Conservation (phyloP, 2,329 filamentous ascomycete genomes). For the Fusarium sp. region DNA sequence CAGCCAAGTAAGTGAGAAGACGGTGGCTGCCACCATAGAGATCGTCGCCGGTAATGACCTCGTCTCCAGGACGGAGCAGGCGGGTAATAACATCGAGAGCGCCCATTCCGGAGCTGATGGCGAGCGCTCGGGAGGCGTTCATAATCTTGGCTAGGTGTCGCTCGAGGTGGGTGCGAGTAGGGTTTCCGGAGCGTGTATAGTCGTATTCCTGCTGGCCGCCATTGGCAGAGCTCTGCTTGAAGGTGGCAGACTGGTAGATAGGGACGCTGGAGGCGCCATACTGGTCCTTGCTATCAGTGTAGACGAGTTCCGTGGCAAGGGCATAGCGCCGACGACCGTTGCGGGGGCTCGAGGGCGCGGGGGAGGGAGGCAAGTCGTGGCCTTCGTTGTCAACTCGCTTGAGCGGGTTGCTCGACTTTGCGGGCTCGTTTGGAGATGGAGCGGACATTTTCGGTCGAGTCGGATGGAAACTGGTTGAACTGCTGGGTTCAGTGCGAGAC, state of each 20-base stretch:
- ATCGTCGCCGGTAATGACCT: constrained; percentile 97
- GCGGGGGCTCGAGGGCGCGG: constrained; percentile 89
- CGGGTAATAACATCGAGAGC: constrained; percentile 96
- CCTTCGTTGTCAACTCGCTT: constrained; percentile 82
- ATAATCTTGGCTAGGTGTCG: constrained; percentile 98
- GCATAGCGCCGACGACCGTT: constrained; percentile 87
- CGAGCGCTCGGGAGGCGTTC: constrained; percentile 90
- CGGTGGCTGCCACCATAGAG: constrained; percentile 96
- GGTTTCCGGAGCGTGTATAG: constrained; percentile 97
- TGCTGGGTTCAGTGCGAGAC: not conserved
- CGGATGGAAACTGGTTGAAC: not conserved
- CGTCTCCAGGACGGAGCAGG: constrained; percentile 89
- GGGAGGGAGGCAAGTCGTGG: constrained; percentile 88
- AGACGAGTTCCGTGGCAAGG: constrained; percentile 94
- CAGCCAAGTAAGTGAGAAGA: constrained; percentile 89
- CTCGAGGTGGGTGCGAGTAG: constrained; percentile 94
- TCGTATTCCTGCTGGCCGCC: constrained; percentile 92
- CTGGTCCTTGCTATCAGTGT: constrained; percentile 95
- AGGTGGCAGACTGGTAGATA: constrained; percentile 98
- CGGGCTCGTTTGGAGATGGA: constrained; percentile 41
- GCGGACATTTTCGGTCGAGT: constrained; percentile 32
- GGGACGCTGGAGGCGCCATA: constrained; percentile 96
- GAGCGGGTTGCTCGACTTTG: constrained; percentile 52
- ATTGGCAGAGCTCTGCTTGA: constrained; percentile 87
- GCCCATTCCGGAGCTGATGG: constrained; percentile 97